Percentiles rank a stretch among this genome's conserved stretches.
Evolutionary conservation across 2,329 filamentous ascomycete genomes (phyloP).

Genomic region (Daldinia sp.): DNA sequence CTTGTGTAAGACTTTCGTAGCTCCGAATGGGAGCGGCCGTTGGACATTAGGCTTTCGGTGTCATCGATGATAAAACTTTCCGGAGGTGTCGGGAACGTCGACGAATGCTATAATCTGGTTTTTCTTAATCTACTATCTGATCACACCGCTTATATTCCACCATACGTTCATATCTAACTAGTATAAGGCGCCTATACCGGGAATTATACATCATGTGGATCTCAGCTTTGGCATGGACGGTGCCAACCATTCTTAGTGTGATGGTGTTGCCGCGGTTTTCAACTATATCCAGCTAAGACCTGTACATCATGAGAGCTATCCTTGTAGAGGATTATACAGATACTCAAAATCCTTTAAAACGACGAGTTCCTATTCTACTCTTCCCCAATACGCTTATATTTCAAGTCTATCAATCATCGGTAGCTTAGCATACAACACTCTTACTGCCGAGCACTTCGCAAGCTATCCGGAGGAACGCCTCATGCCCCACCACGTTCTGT

Average conservation of each 20-base stretch:
- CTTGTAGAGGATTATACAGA: not conserved
- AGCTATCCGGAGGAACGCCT: no score
- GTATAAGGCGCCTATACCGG: no score
- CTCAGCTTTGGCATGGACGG: not conserved
- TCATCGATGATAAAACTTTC: no score
- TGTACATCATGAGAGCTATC: not conserved
- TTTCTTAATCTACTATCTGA: no score
- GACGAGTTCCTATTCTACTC: not conserved
- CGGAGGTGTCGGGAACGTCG: no score
- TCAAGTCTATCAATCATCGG: no score
- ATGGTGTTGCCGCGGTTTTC: not conserved
- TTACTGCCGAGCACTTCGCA: no score
- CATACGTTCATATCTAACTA: not conserved
- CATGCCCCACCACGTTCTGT: no score
- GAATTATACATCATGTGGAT: not conserved
- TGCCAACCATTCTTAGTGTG: not conserved
- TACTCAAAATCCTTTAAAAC: not conserved
- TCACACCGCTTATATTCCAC: no score
- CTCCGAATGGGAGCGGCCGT: not conserved
- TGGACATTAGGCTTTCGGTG: no score
- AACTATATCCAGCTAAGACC: not conserved
- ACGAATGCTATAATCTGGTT: no score
- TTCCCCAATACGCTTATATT: not conserved
- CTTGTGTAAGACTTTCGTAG: not conserved
- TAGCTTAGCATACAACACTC: no score